Percentiles rank a stretch among this genome's conserved stretches.
Conservation (phyloP, 2,329 filamentous ascomycete genomes). For the Aspergillus ruber region DNA sequence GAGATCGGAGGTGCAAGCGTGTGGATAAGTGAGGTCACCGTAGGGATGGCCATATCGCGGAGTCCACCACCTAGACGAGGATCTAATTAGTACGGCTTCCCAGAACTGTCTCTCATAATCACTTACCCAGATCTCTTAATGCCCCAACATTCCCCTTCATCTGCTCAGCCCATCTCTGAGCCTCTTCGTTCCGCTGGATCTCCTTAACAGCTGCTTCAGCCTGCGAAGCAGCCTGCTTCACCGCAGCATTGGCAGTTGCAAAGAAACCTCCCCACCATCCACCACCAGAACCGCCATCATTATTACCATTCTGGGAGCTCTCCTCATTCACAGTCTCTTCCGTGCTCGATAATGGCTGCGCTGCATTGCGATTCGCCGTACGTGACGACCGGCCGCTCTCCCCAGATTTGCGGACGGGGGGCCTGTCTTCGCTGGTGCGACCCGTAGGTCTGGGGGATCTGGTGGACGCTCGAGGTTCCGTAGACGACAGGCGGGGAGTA, state of each 20-base stretch:
- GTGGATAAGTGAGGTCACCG: conserved; percentile 89
- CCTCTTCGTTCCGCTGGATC: conserved; percentile 93
- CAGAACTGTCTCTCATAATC: conserved; percentile 22
- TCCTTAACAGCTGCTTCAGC: conserved; percentile 90
- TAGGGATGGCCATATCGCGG: conserved; percentile 78
- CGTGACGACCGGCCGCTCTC: conserved; percentile 69
- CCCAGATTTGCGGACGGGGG: conserved; percentile 60
- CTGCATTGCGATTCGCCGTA: conserved; percentile 57
- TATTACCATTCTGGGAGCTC: conserved; percentile 19
- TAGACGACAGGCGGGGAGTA: conserved; percentile 63
- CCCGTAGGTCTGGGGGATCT: conserved; percentile 48
- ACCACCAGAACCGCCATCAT: conserved; percentile 45
- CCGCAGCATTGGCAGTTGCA: conserved; percentile 64
- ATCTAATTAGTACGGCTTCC: neutral
- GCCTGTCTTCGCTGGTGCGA: conserved; percentile 60
- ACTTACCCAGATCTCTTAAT: conserved; percentile 73
- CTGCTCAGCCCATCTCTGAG: conserved; percentile 91
- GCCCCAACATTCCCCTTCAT: conserved; percentile 81
- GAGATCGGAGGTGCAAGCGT: conserved; percentile 94
- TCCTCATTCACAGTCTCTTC: conserved; percentile 45
- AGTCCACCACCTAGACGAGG: conserved; percentile 68
- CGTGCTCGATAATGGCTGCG: conserved; percentile 26
- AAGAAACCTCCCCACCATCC: conserved; percentile 87
- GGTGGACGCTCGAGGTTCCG: conserved; percentile 45
- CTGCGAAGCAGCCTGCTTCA: conserved; percentile 79